phyloP scores from a whole-genome alignment of 495 filamentous ascomycete species.

The Wilcoxina mikolae region DNA sequence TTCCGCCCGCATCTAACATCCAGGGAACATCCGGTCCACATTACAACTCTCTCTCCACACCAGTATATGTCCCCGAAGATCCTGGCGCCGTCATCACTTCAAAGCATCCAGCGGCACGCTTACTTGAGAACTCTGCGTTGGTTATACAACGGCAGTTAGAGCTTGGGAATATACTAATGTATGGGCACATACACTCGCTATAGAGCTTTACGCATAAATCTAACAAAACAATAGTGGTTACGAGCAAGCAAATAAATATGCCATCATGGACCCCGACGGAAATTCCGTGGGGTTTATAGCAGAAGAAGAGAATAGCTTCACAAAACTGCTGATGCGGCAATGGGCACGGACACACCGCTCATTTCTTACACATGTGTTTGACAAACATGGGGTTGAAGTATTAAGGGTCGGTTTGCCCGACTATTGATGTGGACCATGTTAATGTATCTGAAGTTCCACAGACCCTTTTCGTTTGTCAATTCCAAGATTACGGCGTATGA shows the following conservation, averaged over 20 bases:
- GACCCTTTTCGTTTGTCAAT: conserved; percentile 55
- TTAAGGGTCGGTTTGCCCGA: conserved; percentile 33
- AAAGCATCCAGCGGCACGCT: conserved; percentile 43
- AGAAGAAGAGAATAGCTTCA: conserved; percentile 49
- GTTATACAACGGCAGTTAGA: conserved; percentile 54
- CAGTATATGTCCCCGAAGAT: conserved; percentile 40
- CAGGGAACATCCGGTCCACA: neutral
- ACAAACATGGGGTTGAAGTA: conserved; percentile 48
- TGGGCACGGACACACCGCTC: conserved; percentile 51
- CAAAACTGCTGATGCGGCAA: conserved; percentile 44
- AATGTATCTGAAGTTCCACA: conserved; percentile 40
- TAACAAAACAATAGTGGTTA: conserved; percentile 36
- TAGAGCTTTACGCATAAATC: neutral
- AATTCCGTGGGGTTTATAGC: conserved; percentile 56
- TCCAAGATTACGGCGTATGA: conserved; percentile 44
- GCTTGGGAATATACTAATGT: conserved; percentile 56
- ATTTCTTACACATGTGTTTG: conserved; percentile 59
- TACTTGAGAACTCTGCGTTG: conserved; percentile 48
- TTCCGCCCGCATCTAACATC: neutral
- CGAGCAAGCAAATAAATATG: conserved; percentile 59
- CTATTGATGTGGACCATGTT: neutral
- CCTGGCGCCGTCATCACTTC: conserved; percentile 44
- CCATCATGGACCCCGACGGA: conserved; percentile 55
- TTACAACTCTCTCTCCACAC: conserved; percentile 30
- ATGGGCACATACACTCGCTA: conserved; percentile 17